Percentiles rank a stretch among this genome's conserved stretches.
These are phyloP conservation scores for Tilletiaria anomala DNA, from an alignment of 1,284 basidiomycete genomes.

Conservation along the genomic window DNA sequence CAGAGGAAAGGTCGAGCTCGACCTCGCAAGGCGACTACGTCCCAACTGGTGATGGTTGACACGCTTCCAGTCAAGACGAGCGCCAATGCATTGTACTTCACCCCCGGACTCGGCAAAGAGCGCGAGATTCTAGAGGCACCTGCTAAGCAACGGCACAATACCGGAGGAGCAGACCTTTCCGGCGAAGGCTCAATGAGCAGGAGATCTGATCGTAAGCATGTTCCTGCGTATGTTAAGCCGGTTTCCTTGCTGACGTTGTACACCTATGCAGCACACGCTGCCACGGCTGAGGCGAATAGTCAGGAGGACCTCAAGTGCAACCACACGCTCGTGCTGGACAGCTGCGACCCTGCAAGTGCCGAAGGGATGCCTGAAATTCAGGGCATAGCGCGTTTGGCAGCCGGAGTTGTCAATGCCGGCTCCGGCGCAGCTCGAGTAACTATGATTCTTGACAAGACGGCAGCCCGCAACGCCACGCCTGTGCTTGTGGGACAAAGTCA, in stretches of 20 bases:
- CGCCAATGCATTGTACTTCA: background rate
- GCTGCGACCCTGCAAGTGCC: too few species aligned
- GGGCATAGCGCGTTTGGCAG: too few species aligned
- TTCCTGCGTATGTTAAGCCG: background rate
- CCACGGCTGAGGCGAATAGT: background rate
- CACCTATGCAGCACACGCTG: background rate
- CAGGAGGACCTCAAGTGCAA: background rate
- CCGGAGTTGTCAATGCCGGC: too few species aligned
- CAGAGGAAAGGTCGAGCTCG: conserved; percentile 2
- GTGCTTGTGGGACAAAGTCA: too few species aligned
- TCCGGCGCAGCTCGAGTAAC: too few species aligned
- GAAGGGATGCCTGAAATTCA: too few species aligned
- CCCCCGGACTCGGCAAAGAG: conserved; percentile 1
- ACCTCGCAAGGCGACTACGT: background rate
- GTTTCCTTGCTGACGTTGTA: background rate
- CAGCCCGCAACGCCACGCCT: too few species aligned
- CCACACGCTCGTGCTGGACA: too few species aligned
- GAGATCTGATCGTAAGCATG: background rate
- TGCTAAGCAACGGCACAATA: background rate
- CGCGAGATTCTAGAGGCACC: conserved; percentile 1
- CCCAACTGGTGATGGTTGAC: background rate
- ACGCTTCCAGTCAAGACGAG: background rate
- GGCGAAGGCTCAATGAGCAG: background rate
- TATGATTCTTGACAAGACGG: too few species aligned
- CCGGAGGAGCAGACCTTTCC: background rate